phyloP scores from a whole-genome alignment of 805 yeast species.

The Candida pseudofarinosa region DNA sequence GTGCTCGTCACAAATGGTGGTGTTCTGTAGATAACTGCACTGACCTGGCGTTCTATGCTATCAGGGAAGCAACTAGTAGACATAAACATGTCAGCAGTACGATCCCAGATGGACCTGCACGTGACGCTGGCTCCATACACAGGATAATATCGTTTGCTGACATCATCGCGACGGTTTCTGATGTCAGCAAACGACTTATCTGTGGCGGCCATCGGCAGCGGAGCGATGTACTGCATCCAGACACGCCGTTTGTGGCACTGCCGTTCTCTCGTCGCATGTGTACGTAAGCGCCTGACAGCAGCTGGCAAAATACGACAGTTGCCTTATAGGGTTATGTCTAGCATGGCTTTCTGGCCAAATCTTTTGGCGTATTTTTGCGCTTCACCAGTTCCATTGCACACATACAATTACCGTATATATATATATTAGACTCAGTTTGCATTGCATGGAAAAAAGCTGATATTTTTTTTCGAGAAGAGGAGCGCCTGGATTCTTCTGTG shows the following conservation, averaged over 20 bases:
- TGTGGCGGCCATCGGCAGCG: too few relatives aligned
- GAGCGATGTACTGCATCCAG: too few relatives aligned
- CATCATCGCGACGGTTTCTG: too few relatives aligned
- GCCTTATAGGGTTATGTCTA: not conserved
- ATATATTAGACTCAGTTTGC: not conserved
- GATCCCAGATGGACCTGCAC: too few relatives aligned
- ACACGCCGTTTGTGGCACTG: too few relatives aligned
- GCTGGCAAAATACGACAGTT: not conserved
- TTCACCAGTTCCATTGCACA: not conserved
- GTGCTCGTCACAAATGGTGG: too few relatives aligned
- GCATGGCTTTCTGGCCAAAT: not conserved
- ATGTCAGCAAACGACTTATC: too few relatives aligned
- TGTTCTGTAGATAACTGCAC: too few relatives aligned
- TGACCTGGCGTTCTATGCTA: too few relatives aligned
- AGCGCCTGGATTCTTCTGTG: not conserved
- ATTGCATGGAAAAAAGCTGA: not conserved
- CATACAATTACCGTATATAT: not conserved
- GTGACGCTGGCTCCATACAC: too few relatives aligned
- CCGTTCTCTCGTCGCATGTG: not conserved
- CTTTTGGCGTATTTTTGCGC: not conserved
- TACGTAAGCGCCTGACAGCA: not conserved
- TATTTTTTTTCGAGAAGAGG: not conserved
- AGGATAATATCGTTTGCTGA: too few relatives aligned
- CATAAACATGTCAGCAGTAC: not conserved
- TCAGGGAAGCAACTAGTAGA: not conserved